These are phyloP conservation scores for Polygonum aviculare DNA, from an alignment of 148 eudicot genomes.

Conservation along the genomic window DNA sequence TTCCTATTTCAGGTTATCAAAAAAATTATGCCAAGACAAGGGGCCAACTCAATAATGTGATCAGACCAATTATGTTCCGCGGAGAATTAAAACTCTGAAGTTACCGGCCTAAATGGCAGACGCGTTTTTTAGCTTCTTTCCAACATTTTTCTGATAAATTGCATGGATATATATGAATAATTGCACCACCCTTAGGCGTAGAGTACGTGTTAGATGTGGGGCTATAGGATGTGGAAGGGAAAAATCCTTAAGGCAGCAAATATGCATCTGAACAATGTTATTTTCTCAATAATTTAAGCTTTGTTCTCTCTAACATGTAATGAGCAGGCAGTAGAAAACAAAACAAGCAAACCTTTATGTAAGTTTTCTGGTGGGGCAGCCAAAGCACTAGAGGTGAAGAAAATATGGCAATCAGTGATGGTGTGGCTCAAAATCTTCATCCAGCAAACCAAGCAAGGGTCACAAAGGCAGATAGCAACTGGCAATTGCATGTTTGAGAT, in stretches of 20 bases:
- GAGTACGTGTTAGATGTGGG: not conserved
- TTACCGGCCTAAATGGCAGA: not conserved
- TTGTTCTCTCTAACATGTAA: constrained; percentile 5
- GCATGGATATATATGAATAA: not conserved
- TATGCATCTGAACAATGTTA: not conserved
- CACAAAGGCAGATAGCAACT: constrained; percentile 10
- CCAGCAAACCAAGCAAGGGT: constrained; percentile 12
- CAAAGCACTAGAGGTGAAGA: constrained; percentile 28
- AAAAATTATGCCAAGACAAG: not conserved
- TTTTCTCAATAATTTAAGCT: not conserved
- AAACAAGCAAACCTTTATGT: constrained; percentile 1
- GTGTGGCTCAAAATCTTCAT: constrained; percentile 34
- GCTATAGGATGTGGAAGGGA: not conserved
- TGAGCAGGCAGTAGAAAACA: constrained; percentile 8
- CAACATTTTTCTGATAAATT: not conserved
- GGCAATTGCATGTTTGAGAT: constrained; percentile 19
- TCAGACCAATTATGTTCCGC: not conserved
- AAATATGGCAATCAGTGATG: constrained; percentile 12
- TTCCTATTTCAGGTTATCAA: not conserved
- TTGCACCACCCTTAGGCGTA: not conserved
- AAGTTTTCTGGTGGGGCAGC: constrained; percentile 28
- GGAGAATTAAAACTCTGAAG: not conserved
- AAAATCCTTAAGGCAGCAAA: not conserved
- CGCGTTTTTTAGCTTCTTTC: not conserved
- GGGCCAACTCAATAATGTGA: not conserved